Evolutionary conservation across 768 basidiomycete species (phyloP), one percentile per base, ranked within the genome.

Genomic region (Tremella fuciformis): DNA sequence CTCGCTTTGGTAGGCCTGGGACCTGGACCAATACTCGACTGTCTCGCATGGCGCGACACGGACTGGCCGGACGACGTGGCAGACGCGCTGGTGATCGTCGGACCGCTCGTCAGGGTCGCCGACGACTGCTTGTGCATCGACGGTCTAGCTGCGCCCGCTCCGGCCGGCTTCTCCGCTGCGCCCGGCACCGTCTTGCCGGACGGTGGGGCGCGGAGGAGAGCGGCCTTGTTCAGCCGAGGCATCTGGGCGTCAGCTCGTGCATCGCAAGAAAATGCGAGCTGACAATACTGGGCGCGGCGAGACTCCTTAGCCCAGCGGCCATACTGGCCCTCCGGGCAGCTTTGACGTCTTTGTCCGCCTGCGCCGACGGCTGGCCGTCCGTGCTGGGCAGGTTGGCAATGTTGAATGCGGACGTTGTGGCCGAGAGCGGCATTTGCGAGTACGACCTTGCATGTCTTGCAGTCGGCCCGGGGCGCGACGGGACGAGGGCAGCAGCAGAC

Each of bases 1-100:
- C 67, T 69, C 39, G 67, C 59, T 46, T 64, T 63, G 8, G 67
- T 69, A 19, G 67, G 67, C 55, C 55, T 60, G 1, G 67, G 67
- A 2, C 62, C 61, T 1, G 46, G 8, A 21, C 24, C 41, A 1
- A 46, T 4, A 22, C 42, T 46, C 42, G 44, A 2, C 7, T 15
- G 21, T 13, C 18, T 22, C 13, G 53, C 24, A 41, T 46, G 22
- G n/a, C 15, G n/a, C 3, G 37, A 21, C 6, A 4, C 19, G 19
- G 21, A 25, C 22, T 13, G 29, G 29, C 38, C 29, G 9, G 44
- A 11, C 21, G 34, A 29, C n/a, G 7, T 25, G 13, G 37, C 22
- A 8, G 53, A 46, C 22, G 46, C 22, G 37, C 13, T n/a, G 4
- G 42, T 25, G 13, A 9, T 15, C 8, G 46, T 16, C 8, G 24